Base-by-base conservation (phyloP, 441 rosid species). In the Aquilaria agallochum region DNA sequence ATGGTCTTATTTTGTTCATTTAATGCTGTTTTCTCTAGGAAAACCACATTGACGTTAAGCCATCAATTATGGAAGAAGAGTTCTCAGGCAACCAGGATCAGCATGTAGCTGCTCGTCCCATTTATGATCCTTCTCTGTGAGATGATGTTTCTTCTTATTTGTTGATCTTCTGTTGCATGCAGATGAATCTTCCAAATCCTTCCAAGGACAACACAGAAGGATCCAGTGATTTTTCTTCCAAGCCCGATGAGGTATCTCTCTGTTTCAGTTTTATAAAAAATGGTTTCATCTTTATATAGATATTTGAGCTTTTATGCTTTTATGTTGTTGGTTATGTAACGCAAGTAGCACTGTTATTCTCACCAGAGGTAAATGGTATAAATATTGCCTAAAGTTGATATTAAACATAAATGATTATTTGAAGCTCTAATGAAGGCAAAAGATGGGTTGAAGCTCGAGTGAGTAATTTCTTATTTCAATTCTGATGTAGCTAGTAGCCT, bases 31-130 rank as follows among this genome's bases (percentile, higher is more conserved):
- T 36, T 36, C 42, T 66, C 50, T 79, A 88, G 91, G 86, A 73
- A 72, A 78, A 86, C 33, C 79, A 80, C 11, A 36, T 64, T 58
- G 91, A 85, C 62, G 74, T 83, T 57, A 88, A 83, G 71, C 91
- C 88, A 59, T 62, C 78, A 45, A 58, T 80, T 50, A 56, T 60
- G 59, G 86, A 76, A 75, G 89, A 80, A 62, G 79, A 68, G 61
- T 70, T 75, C 67, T 64, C 78, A 45, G 73, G 72, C 36, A 65
- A 72, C 71, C 80, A 58, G 66, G 83, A 77, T 50, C 78, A 72
- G 54, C 77, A 72, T 67, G 89, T 84, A 78, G 36, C 20, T 68
- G 63, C 62, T 70, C 34, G 60, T 66, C 49, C 46, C 59, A 10
- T 56, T 47, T 27, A 50, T 34, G 49, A 50, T 30, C 61, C 62